phyloP scores from a whole-genome alignment of 495 filamentous ascomycete species.

The Xylaria castorea region DNA sequence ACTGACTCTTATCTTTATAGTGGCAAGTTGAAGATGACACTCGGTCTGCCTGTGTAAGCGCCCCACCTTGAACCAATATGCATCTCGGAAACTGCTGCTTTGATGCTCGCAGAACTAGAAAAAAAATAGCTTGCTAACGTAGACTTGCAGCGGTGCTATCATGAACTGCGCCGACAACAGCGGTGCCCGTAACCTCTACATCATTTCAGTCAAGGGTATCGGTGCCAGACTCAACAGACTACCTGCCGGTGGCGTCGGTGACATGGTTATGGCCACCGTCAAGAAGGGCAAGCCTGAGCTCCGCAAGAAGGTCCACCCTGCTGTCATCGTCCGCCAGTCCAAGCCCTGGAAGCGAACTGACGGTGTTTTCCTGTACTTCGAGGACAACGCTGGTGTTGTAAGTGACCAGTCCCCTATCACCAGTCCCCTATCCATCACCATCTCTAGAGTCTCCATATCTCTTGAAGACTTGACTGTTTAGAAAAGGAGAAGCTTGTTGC shows the following conservation, averaged over 20 bases:
- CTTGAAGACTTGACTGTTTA: not conserved
- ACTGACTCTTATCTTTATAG: conserved; percentile 42
- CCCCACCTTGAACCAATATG: conserved; percentile 58
- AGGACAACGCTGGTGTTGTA: conserved; percentile 99
- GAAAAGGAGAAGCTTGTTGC: not conserved
- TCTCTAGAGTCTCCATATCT: conserved; percentile 40
- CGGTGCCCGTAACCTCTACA: conserved; percentile 98
- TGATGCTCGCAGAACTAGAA: not conserved
- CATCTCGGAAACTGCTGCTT: not conserved
- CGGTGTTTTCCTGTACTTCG: conserved; percentile 99
- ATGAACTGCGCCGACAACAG: conserved; percentile 97
- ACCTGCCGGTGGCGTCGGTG: conserved; percentile 89
- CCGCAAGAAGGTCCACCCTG: conserved; percentile 99
- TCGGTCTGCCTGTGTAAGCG: conserved; percentile 98
- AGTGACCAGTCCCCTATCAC: conserved; percentile 54
- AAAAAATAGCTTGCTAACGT: conserved; percentile 3
- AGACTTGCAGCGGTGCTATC: conserved; percentile 75
- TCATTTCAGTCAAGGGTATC: conserved; percentile 99
- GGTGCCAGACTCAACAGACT: conserved; percentile 98
- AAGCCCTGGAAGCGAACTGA: conserved; percentile 99
- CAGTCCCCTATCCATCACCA: conserved; percentile 74
- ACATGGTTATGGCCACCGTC: conserved; percentile 99
- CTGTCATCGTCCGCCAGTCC: conserved; percentile 95
- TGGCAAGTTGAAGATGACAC: conserved; percentile 99
- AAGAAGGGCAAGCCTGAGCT: conserved; percentile 99